Evolutionary conservation across 768 basidiomycete species (phyloP).

Genomic region (Atractiella rhizophila): DNA sequence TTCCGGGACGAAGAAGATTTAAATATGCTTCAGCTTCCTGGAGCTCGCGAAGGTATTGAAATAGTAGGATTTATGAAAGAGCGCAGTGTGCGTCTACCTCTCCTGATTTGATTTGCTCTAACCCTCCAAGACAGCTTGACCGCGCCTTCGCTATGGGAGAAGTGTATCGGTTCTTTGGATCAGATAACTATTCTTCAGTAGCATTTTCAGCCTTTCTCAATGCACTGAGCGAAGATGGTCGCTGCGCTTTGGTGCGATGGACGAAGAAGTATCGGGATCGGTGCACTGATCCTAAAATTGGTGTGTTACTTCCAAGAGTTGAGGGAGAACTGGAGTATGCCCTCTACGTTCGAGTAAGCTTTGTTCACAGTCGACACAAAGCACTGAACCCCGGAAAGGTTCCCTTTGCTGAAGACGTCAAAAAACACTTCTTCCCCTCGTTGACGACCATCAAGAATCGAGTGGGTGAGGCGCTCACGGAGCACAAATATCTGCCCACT

Average conservation of each 20-base stretch:
- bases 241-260: conserved; percentile 60
- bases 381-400: conserved; percentile 37
- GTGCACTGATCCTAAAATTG: conserved; percentile 12
- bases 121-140: conserved; percentile 34
- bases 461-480: conserved; percentile 43
- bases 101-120: conserved; percentile 9
- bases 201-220: conserved; percentile 65
- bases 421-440: conserved; percentile 63
- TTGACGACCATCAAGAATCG: conserved; percentile 46
- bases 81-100: conserved; percentile 30
- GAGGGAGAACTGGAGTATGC: conserved; percentile 44
- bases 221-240: conserved; percentile 43
- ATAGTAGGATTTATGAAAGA: conserved; percentile 56
- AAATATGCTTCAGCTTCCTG: conserved; percentile 28
- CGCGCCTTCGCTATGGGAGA: conserved; percentile 62
- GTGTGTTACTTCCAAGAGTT: conserved; percentile 7
- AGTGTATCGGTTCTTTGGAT: conserved; percentile 56
- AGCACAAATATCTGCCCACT: conserved; percentile 64
- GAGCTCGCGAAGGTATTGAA: too few species aligned
- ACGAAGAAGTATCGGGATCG: too few species aligned
- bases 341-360: conserved; percentile 54
- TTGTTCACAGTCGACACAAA: too few species aligned
- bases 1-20: conserved; percentile 54
- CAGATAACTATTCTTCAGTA: conserved; percentile 43
- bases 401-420: conserved; percentile 84